These are phyloP conservation scores for Isabelozyma heimii DNA, from an alignment of 805 yeast genomes.

Conservation along the genomic window DNA sequence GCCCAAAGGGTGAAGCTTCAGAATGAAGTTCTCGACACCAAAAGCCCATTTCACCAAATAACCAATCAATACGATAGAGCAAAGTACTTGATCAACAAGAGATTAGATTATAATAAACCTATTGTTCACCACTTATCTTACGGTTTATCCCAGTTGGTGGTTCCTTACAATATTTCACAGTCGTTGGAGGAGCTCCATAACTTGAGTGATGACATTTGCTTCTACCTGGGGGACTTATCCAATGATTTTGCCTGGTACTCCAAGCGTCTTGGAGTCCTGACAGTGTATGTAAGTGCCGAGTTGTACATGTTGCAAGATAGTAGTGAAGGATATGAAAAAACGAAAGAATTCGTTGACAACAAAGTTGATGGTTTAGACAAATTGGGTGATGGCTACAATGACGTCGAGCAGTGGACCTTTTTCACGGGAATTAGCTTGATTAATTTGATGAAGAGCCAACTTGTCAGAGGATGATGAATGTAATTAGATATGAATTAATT, in stretches of 20 bases:
- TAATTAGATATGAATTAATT: too few species aligned
- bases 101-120: conserved; percentile 53
- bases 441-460: conserved; percentile 70
- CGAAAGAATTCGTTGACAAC: conserved; percentile 61
- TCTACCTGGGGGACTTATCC: conserved; percentile 72
- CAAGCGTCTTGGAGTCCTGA: conserved; percentile 69
- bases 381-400: conserved; percentile 59
- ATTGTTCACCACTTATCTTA: conserved; percentile 40
- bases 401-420: conserved; percentile 71
- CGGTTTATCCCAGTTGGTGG: conserved; percentile 59
- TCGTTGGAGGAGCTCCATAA: conserved; percentile 69
- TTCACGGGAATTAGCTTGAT: conserved; percentile 64
- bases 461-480: conserved; percentile 42
- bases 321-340: conserved; percentile 52
- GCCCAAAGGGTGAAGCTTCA: conserved; percentile 37
- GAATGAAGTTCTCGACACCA: conserved; percentile 22
- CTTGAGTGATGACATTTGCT: conserved; percentile 80
- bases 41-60: conserved; percentile 24
- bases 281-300: conserved; percentile 73
- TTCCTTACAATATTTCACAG: conserved; percentile 57
- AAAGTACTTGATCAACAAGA: conserved; percentile 42
- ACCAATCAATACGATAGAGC: conserved; percentile 42
- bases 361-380: conserved; percentile 52
- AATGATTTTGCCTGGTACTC: conserved; percentile 91
- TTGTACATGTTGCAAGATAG: conserved; percentile 76